Conservation (phyloP, 805 yeast species). For the Cyberlindnera bimundalis region DNA sequence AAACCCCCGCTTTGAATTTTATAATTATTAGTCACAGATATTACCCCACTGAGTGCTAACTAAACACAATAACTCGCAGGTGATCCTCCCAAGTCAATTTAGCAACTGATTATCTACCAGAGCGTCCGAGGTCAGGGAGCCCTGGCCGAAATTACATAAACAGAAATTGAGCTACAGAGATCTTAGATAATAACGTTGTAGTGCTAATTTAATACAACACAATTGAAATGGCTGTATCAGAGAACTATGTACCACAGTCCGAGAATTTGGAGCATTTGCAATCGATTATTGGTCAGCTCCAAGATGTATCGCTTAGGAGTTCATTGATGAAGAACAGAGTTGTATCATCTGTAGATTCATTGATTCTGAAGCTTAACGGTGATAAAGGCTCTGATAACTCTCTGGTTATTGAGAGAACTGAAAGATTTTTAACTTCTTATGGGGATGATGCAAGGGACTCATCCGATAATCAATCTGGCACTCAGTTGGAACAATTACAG, state of each 20-base stretch:
- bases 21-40: too few species aligned
- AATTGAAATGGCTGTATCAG: slow-evolving; percentile 6
- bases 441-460: background rate
- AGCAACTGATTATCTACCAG: too few species aligned
- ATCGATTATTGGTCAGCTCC: slow-evolving; percentile 15
- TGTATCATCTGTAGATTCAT: slow-evolving; percentile 16
- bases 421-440: slow-evolving; percentile 12
- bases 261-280: slow-evolving; percentile 23
- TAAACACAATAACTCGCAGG: too few species aligned
- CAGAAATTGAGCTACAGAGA: too few species aligned
- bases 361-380: slow-evolving; percentile 18
- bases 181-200: too few species aligned
- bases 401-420: slow-evolving; percentile 5
- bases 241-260: slow-evolving; percentile 23
- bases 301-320: slow-evolving; percentile 3
- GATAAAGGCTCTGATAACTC: slow-evolving; percentile 8
- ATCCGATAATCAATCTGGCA: too few species aligned
- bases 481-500: slow-evolving; percentile 10
- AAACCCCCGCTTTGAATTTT: too few species aligned
- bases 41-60: too few species aligned
- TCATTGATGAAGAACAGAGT: slow-evolving; percentile 14
- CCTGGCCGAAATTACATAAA: too few species aligned
- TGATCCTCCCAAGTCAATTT: too few species aligned
- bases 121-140: too few species aligned
- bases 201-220: too few species aligned